A percentile compares a stretch with the other conserved stretches of the same genome.
Conservation (phyloP, 257 asterid species). For the Solanum sejunctum region DNA sequence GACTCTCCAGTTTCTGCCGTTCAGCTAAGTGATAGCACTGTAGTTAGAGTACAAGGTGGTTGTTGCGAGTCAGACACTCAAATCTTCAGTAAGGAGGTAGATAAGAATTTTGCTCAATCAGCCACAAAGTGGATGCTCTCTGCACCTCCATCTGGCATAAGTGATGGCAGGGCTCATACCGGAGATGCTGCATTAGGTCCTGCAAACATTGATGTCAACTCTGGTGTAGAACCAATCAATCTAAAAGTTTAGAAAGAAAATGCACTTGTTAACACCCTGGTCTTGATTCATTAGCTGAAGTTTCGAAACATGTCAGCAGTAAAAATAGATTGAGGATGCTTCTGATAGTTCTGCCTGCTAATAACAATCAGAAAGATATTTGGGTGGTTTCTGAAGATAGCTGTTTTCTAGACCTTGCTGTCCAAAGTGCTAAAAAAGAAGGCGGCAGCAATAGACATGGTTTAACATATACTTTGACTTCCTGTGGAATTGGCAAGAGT, state of each 20-base stretch:
- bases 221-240: background rate
- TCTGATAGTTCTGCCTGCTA: background rate
- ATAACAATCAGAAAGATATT: background rate
- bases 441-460: background rate
- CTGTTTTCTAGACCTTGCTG: background rate
- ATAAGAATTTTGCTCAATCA: background rate
- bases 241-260: background rate
- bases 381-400: background rate
- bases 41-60: background rate
- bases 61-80: constrained; percentile 1
- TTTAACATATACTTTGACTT: background rate
- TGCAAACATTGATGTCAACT: background rate
- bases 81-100: background rate
- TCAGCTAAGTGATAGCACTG: background rate
- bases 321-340: background rate
- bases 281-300: background rate
- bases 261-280: background rate
- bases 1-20: background rate
- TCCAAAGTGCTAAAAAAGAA: constrained; percentile 2
- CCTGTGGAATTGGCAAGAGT: background rate
- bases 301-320: background rate
- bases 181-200: background rate
- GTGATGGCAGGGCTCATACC: background rate
- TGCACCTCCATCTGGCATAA: background rate
- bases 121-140: background rate